Evolutionary conservation across 345 rosid genomes (phyloP), one percentile per base, ranked within the genome.

Genomic region (Syzygium aqueum): DNA sequence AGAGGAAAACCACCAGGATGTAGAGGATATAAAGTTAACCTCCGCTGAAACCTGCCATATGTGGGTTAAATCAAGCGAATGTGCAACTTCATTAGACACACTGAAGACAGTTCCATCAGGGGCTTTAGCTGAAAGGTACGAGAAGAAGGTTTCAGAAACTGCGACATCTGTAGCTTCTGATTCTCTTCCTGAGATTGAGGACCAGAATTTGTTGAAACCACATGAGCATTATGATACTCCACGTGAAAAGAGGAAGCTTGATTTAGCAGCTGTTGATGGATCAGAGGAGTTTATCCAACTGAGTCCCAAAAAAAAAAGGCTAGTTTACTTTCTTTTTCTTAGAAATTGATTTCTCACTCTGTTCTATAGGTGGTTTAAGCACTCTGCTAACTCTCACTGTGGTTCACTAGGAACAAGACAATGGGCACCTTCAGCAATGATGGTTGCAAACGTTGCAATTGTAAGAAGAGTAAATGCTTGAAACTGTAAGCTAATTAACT

Each of bases 401-500:
- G 40, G 86, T 84, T 85, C 85, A 46, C 88, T 92, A 73, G 95
- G 92, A 93, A 90, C 91, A 94, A 92, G 89, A 56, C 88, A 85
- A 90, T 90, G 28, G 77, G 86, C 73, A 78, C 63, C 80, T 57
- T 51, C 53, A 90, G 87, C 51, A 89, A 85, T 85, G 95, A 90
- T 84, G 94, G 92, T 85, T 93, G 94, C 92, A 94, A 93, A 87
- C 93, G 89, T 84, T 93, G 95, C 91, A 94, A 90, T 65, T 93
- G 94, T 89, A 94, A 91, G 93, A 94, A 89, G 92, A 87, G 89
- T 51, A 90, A 91, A 88, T 94, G 96, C 92, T 91, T 95, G 90
- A 95, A 94, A 88, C 92, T 92, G 96, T 95, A 89, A 90, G 96
- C 84, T 84, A 85, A 85, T 91, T 88, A 21, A 13, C 52, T 43